Conservation (phyloP, 1,284 basidiomycete species). For the Mycosarcoma maydis region DNA sequence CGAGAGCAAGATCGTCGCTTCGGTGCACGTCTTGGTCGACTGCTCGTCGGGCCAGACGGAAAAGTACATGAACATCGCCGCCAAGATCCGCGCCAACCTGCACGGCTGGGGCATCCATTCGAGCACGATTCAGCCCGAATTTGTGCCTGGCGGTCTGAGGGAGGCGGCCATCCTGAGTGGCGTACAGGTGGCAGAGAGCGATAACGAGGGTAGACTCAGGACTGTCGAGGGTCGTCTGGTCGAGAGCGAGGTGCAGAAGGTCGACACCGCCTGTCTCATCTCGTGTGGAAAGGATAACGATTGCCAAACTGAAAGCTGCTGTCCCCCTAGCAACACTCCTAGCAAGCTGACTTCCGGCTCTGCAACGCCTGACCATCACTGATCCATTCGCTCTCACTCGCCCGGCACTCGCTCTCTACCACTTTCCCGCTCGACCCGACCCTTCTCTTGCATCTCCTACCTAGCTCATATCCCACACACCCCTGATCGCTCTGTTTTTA, state of each 20-base stretch:
- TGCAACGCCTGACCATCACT: slow-evolving; percentile 14
- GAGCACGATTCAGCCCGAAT: slow-evolving; percentile 66
- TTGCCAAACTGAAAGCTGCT: slow-evolving; percentile 58
- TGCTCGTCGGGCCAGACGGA: slow-evolving; percentile 70
- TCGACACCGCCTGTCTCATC: slow-evolving; percentile 59
- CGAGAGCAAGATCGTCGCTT: slow-evolving; percentile 89
- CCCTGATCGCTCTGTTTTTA: background rate
- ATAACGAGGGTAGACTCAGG: slow-evolving; percentile 50
- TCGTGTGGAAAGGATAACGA: slow-evolving; percentile 56
- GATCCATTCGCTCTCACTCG: slow-evolving; percentile 5
- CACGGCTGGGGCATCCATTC: slow-evolving; percentile 94
- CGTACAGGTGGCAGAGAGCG: slow-evolving; percentile 54
- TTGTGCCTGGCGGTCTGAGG: slow-evolving; percentile 58
- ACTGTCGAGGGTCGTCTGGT: slow-evolving; percentile 59
- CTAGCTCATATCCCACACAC: no score
- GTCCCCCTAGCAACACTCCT: slow-evolving; percentile 39
- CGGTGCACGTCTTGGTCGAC: slow-evolving; percentile 90
- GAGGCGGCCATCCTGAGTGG: slow-evolving; percentile 60
- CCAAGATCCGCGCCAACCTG: slow-evolving; percentile 81
- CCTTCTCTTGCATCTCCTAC: no score
- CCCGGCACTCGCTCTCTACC: background rate
- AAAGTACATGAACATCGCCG: slow-evolving; percentile 86
- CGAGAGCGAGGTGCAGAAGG: slow-evolving; percentile 52
- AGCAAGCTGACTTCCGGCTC: slow-evolving; percentile 7
- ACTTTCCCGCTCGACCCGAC: background rate